phyloP scores from a whole-genome alignment of 1,284 basidiomycete species.

The Ganoderma sinense region DNA sequence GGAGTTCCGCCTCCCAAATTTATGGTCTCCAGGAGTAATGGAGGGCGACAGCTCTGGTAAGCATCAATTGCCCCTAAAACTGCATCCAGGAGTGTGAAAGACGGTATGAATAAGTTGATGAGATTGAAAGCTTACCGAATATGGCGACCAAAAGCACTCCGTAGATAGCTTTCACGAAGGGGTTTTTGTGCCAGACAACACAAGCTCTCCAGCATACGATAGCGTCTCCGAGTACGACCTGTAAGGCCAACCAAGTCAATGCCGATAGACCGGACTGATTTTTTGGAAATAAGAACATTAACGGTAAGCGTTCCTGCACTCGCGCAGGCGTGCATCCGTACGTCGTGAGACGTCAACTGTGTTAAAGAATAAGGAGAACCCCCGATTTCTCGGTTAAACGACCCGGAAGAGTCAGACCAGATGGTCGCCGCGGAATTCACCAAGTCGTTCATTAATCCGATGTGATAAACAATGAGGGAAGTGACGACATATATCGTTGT shows the following conservation, averaged over 20 bases:
- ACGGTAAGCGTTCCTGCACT: neutral
- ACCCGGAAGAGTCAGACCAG: too few relatives aligned
- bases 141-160: neutral
- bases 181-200: neutral
- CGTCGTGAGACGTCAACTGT: neutral
- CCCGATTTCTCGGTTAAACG: neutral
- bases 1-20: too few relatives aligned
- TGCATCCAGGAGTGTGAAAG: neutral
- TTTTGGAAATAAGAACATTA: neutral
- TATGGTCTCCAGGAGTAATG: neutral
- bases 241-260: neutral
- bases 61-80: neutral
- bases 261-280: too few relatives aligned
- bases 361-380: neutral
- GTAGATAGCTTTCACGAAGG: neutral
- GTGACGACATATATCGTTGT: neutral
- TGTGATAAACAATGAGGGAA: neutral
- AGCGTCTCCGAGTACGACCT: neutral
- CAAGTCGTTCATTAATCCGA: neutral
- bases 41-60: neutral
- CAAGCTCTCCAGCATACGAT: slow-evolving; percentile 1
- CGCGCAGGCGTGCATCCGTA: neutral
- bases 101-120: neutral
- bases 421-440: neutral
- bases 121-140: neutral